phyloP scores from a whole-genome alignment of 2,329 filamentous ascomycete species.

The Colletotrichum musae region DNA sequence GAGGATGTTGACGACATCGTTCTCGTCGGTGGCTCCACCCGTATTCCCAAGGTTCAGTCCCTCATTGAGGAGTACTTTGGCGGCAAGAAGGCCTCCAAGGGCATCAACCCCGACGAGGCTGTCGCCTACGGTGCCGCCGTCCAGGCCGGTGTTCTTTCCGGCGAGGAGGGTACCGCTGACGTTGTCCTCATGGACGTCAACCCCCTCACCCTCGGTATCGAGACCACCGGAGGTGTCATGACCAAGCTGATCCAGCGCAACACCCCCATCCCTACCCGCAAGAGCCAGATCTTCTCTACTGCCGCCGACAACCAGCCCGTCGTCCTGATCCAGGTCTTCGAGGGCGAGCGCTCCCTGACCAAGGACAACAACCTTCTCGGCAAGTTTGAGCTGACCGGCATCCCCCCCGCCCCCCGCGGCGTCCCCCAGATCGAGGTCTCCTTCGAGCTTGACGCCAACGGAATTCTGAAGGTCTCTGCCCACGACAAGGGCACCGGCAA shows the following conservation, averaged over 20 bases:
- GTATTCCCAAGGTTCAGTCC: constrained; percentile 93
- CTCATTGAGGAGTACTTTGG: constrained; percentile 96
- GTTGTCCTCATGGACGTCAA: constrained; percentile 98
- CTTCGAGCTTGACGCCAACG: constrained; percentile 98
- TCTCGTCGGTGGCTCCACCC: constrained; percentile 96
- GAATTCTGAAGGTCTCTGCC: constrained; percentile 96
- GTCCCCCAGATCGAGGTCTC: constrained; percentile 98
- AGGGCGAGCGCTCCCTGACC: constrained; percentile 93
- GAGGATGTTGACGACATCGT: constrained; percentile 95
- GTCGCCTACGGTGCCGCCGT: constrained; percentile 98
- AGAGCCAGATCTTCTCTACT: constrained; percentile 98
- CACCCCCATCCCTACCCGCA: constrained; percentile 94
- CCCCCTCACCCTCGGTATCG: constrained; percentile 95
- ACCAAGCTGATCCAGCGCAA: constrained; percentile 96
- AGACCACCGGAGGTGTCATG: constrained; percentile 98
- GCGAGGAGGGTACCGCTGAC: constrained; percentile 84
- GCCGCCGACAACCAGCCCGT: constrained; percentile 97
- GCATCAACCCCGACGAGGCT: constrained; percentile 99
- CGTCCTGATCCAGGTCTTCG: constrained; percentile 94
- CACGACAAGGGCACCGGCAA: constrained; percentile 99
- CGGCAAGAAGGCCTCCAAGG: constrained; percentile 98
- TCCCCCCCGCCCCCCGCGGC: constrained; percentile 94
- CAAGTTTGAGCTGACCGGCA: constrained; percentile 98
- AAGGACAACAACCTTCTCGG: constrained; percentile 98
- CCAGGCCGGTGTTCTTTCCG: constrained; percentile 94